phyloP scores from a whole-genome alignment of 108 stramenopile genomes.

The Pelagomonas calceolata region DNA sequence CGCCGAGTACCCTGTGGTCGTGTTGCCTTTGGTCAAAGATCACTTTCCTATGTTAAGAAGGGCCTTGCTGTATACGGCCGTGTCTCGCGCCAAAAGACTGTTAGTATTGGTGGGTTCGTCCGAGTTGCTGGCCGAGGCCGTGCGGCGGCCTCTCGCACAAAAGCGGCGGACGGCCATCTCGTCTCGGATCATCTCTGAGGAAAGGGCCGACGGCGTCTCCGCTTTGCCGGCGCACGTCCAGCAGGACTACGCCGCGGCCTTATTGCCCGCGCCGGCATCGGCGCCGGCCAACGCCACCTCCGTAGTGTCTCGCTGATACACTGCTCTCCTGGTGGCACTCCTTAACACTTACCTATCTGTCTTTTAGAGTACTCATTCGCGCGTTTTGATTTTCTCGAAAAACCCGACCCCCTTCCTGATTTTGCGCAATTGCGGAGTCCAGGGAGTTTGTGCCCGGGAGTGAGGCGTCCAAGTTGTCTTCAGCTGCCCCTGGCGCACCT shows the following conservation, averaged over 20 bases:
- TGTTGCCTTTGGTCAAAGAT: neutral
- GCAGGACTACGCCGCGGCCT: slow-evolving; percentile 3
- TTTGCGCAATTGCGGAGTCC: too few species aligned
- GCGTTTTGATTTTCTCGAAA: too few species aligned
- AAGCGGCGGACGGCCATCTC: too few species aligned
- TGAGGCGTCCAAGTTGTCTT: too few species aligned
- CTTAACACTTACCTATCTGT: too few species aligned
- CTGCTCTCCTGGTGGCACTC: too few species aligned
- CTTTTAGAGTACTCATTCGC: too few species aligned
- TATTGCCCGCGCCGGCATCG: neutral
- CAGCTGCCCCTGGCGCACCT: too few species aligned
- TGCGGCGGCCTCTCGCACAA: neutral
- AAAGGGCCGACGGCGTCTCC: neutral
- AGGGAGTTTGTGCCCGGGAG: too few species aligned
- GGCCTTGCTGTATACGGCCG: slow-evolving; percentile 10
- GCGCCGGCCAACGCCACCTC: too few species aligned
- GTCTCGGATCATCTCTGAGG: neutral
- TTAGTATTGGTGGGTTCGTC: slow-evolving; percentile 2
- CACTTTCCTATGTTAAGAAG: neutral
- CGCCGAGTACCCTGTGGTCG: slow-evolving; percentile 11
- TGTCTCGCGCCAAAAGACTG: slow-evolving; percentile 2
- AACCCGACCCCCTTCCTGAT: too few species aligned
- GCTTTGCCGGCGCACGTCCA: neutral
- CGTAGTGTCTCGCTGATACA: too few species aligned
- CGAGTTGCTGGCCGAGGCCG: neutral